Base-by-base conservation (phyloP, 495 filamentous ascomycete species). In the Aspergillus campestris region DNA sequence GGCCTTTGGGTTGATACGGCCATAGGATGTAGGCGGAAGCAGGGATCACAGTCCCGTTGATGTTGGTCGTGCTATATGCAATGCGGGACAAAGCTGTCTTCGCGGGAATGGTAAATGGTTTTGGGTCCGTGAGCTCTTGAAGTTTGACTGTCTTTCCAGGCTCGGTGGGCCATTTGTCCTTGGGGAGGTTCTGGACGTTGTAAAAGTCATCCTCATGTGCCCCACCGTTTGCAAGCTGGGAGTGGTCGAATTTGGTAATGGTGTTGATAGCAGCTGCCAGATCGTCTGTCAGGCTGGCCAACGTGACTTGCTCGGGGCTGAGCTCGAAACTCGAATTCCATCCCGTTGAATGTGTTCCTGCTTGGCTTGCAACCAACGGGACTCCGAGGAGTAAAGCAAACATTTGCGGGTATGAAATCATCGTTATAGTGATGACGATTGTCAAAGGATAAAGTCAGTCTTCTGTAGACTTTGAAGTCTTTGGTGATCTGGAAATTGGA, bases 21-120 rank as follows among this genome's bases (percentile, higher is more conserved):
- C 72, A 77, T 18, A 80, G 70, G 15, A 80, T 59, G 53, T 64
- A 75, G 8, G 64, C 76, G 3, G 76, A 74, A 8, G 68, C 63
- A 1, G 76, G 76, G 7, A 76, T 50, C 1, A 63, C 36, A 13
- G 71, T 68, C 10, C 72, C 71, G 43, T 72, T 73, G 32, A 66
- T 45, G 34, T 61, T 65, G 15, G 58, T 58, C 2, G 69, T 69
- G 29, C 66, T 66, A 50, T 77, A 80, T 0, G 76, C 33, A 48
- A 80, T 59, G 32, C 72, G 70, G 9, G 72, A 74, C 15, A 75
- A 48, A 10, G 70, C 61, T 0, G 61, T 64, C 33, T 50, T 57
- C 5, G 62, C 46, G 7, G 71, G 70, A 39, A 71, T 48, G 14
- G 55, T 52, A 49, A 62, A 73, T 12, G 50, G 42, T 0, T 49